A percentile compares a stretch with the other conserved stretches of the same genome.
These are phyloP conservation scores for Cladosporium sp. DNA, from an alignment of 2,329 filamentous ascomycete species.

Conservation along the genomic window DNA sequence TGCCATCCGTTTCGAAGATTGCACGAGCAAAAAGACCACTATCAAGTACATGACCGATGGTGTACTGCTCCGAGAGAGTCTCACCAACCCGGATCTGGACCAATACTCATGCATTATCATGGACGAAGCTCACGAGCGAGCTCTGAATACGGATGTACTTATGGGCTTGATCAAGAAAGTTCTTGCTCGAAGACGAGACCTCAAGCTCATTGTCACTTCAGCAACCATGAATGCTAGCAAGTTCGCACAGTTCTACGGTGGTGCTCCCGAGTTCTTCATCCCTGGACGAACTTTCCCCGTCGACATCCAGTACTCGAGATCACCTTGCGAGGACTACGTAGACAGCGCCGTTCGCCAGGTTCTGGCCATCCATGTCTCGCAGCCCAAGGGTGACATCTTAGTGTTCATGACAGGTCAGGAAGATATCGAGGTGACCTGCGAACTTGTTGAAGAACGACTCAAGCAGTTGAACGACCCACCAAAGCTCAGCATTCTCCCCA, in stretches of 20 bases:
- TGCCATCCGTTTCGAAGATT: conserved; percentile 97
- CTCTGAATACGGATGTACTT: conserved; percentile 92
- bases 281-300: conserved; percentile 96
- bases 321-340: conserved; percentile 95
- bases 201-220: conserved; percentile 96
- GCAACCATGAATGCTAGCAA: conserved; percentile 98
- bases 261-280: conserved; percentile 94
- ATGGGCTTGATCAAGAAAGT: conserved; percentile 99
- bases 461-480: conserved; percentile 90
- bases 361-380: conserved; percentile 91
- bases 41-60: conserved; percentile 99
- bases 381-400: conserved; percentile 87
- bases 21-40: conserved; percentile 88
- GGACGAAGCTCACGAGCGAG: conserved; percentile 97
- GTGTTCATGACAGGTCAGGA: conserved; percentile 99
- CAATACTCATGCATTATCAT: conserved; percentile 98
- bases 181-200: conserved; percentile 78
- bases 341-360: conserved; percentile 96
- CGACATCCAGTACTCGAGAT: conserved; percentile 91
- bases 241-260: conserved; percentile 94
- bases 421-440: conserved; percentile 96
- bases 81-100: conserved; percentile 89
- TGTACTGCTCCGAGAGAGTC: conserved; percentile 86
- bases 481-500: conserved; percentile 90
- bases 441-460: conserved; percentile 83